Conservation (phyloP, 2,329 filamentous ascomycete genomes). For the Triangularia setosa region DNA sequence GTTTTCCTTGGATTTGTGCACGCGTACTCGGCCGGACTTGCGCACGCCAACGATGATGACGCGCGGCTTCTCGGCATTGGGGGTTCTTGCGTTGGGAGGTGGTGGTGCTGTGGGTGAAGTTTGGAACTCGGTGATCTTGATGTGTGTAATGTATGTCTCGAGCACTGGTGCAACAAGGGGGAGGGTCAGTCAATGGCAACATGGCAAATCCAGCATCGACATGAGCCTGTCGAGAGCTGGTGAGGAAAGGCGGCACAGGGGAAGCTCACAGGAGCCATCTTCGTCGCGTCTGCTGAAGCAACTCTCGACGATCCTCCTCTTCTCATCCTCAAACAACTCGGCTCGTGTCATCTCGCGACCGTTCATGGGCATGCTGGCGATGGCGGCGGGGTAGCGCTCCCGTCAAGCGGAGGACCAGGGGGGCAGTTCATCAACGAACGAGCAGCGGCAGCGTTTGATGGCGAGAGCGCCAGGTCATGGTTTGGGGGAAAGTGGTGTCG, state of each 20-base stretch:
- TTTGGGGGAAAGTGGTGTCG: not conserved
- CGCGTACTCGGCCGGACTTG: conserved; percentile 84
- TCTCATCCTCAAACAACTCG: conserved; percentile 94
- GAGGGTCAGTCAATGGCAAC: conserved; percentile 1
- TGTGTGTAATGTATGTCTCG: conserved; percentile 98
- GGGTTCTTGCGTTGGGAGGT: conserved; percentile 67
- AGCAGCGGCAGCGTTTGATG: not conserved
- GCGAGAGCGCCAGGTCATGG: not conserved
- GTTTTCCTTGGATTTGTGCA: conserved; percentile 98
- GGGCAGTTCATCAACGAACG: conserved; percentile 28
- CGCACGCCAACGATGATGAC: conserved; percentile 91
- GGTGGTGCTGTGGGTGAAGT: conserved; percentile 78
- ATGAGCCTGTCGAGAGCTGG: conserved; percentile 7
- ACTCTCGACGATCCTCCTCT: conserved; percentile 87
- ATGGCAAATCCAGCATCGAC: not conserved
- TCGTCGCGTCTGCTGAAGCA: conserved; percentile 89
- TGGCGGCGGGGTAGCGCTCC: conserved; percentile 17
- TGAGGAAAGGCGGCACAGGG: not conserved
- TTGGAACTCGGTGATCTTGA: conserved; percentile 83
- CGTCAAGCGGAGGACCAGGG: conserved; percentile 16
- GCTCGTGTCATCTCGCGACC: conserved; percentile 49
- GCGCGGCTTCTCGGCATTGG: conserved; percentile 78
- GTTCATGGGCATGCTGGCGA: conserved; percentile 30
- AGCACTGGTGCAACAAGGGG: conserved; percentile 49
- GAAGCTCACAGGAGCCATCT: conserved; percentile 71